A percentile compares a stretch with the other conserved stretches of the same genome.
Conservation (phyloP, 495 filamentous ascomycete species). For the Hypoxylon fuscum region DNA sequence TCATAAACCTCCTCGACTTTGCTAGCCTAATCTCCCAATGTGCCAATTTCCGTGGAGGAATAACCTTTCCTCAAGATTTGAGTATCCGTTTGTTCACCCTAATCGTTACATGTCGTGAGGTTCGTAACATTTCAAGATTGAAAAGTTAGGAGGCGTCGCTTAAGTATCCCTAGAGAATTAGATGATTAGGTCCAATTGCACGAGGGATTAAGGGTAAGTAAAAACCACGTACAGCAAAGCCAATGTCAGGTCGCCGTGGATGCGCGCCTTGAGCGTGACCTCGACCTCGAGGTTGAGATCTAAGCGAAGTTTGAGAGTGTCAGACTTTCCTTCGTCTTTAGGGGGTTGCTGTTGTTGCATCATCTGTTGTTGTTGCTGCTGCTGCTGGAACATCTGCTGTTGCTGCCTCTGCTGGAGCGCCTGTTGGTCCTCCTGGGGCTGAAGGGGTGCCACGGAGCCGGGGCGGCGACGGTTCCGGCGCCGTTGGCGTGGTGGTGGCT, state of each 20-base stretch:
- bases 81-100: neutral
- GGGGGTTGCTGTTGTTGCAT: conserved; percentile 35
- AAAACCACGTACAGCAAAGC: conserved; percentile 72
- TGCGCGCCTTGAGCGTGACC: conserved; percentile 84
- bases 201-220: neutral
- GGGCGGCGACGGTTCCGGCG: conserved; percentile 36
- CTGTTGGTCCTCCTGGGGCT: conserved; percentile 38
- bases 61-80: neutral
- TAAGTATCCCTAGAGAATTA: conserved; percentile 29
- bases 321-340: conserved; percentile 54
- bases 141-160: neutral
- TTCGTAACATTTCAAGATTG: conserved; percentile 1
- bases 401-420: conserved; percentile 42
- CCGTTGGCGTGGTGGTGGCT: conserved; percentile 23
- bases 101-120: conserved; percentile 16
- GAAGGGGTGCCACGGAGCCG: conserved; percentile 30
- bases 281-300: conserved; percentile 86
- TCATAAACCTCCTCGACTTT: too few relatives aligned
- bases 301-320: conserved; percentile 74
- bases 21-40: too few relatives aligned
- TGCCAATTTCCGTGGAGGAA: neutral
- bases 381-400: conserved; percentile 38
- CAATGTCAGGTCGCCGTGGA: conserved; percentile 84
- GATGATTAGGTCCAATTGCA: conserved; percentile 1
- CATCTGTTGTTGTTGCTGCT: conserved; percentile 36